These are phyloP conservation scores for Clonostachys rhizophaga DNA, from an alignment of 2,329 filamentous ascomycete species.

Conservation along the genomic window DNA sequence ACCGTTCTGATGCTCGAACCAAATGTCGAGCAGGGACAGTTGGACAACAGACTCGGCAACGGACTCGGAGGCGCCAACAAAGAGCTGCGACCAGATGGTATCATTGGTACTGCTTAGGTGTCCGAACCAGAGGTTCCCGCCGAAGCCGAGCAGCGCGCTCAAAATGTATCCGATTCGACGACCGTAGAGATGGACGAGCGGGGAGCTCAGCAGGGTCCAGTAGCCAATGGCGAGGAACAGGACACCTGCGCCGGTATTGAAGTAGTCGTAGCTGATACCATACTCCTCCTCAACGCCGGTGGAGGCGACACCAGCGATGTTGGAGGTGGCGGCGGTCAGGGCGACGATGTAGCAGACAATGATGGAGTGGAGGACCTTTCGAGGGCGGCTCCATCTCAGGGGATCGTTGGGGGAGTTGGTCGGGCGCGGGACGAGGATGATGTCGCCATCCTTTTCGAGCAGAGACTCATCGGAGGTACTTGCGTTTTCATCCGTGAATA, in stretches of 20 bases:
- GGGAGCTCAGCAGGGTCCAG: conserved; percentile 46
- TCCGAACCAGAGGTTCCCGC: conserved; percentile 50
- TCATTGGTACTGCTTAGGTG: conserved; percentile 32
- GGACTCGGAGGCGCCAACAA: conserved; percentile 51
- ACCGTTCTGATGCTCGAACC: too few relatives aligned
- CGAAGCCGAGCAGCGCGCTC: conserved; percentile 39
- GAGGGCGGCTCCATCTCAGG: conserved; percentile 40
- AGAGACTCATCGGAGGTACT: too few relatives aligned
- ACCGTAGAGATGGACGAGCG: conserved; percentile 48
- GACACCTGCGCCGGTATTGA: conserved; percentile 53
- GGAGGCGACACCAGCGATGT: conserved; percentile 46
- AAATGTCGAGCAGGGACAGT: conserved; percentile 2
- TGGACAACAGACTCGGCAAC: conserved; percentile 52
- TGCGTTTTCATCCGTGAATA: too few relatives aligned
- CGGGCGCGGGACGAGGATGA: conserved; percentile 48
- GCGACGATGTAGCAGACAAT: conserved; percentile 49
- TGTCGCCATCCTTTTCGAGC: conserved; percentile 14
- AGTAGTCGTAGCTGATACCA: conserved; percentile 43
- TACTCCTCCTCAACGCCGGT: conserved; percentile 43
- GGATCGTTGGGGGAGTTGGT: conserved; percentile 47
- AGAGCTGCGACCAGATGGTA: conserved; percentile 50
- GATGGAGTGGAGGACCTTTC: conserved; percentile 44
- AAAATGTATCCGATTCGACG: conserved; percentile 49
- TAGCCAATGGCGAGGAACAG: conserved; percentile 52
- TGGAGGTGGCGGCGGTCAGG: conserved; percentile 50